Conservation (phyloP, 768 basidiomycete species). For the Trametes gibbosa region DNA sequence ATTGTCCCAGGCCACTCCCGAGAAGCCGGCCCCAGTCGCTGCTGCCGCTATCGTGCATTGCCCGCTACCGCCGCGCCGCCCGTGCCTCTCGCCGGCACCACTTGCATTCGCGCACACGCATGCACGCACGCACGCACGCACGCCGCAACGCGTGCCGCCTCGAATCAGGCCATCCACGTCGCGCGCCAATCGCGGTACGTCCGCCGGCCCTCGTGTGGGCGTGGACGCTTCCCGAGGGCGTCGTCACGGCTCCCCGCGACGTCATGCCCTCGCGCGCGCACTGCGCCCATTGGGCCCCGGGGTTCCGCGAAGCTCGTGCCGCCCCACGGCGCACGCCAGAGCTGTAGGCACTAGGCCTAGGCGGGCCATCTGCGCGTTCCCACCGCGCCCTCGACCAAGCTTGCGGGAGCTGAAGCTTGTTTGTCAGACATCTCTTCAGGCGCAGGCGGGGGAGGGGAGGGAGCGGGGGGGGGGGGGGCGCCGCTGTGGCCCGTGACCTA, state of each 20-base stretch:
- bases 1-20: neutral
- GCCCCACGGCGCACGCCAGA: neutral
- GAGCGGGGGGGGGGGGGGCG: no score
- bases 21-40: neutral
- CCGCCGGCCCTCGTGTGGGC: neutral
- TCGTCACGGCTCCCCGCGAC: neutral
- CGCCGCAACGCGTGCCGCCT: no score
- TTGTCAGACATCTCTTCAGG: neutral
- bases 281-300: neutral
- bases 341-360: neutral
- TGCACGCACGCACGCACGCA: neutral
- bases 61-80: neutral
- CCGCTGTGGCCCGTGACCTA: neutral
- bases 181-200: neutral
- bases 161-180: neutral
- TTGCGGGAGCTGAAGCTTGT: conserved; percentile 2
- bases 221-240: neutral
- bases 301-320: conserved; percentile 7
- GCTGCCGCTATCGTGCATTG: neutral
- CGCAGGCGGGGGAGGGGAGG: neutral
- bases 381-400: neutral
- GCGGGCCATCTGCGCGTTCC: neutral
- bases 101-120: neutral
- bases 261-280: neutral
- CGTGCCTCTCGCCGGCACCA: neutral